A percentile compares a stretch with the other conserved stretches of the same genome.
phyloP scores from a whole-genome alignment of 2,329 filamentous ascomycete species.

The Trichoderma endophyticum region DNA sequence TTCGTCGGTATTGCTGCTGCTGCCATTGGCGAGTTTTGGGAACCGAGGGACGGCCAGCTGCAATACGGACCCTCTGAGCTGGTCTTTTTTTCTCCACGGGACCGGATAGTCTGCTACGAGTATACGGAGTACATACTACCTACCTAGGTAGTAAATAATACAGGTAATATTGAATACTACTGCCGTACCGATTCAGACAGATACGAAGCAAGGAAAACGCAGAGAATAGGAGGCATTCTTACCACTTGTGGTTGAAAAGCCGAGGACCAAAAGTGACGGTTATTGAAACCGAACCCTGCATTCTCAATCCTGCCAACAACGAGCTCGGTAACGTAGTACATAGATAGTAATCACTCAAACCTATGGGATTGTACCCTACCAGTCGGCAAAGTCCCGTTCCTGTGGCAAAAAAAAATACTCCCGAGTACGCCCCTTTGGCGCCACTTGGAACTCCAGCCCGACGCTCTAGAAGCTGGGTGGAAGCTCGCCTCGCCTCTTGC shows the following conservation, averaged over 20 bases:
- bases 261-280: neutral
- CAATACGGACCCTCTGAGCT: neutral
- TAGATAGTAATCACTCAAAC: neutral
- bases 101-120: neutral
- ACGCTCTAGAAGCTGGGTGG: constrained; percentile 14
- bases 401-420: neutral
- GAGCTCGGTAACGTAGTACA: neutral
- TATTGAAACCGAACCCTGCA: neutral
- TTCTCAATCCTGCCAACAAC: neutral
- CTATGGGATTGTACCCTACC: neutral
- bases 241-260: neutral
- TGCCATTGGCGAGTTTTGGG: neutral
- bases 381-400: neutral
- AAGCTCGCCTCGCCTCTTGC: constrained; percentile 10
- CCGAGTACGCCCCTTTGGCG: neutral
- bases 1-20: neutral
- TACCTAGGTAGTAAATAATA: neutral
- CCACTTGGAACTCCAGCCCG: neutral
- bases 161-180: neutral
- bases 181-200: neutral
- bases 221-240: neutral
- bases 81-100: neutral
- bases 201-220: neutral
- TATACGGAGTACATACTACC: neutral
- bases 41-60: neutral